Conservation (phyloP, 177 flowering plant species). For the Tripterygium wilfordii region DNA sequence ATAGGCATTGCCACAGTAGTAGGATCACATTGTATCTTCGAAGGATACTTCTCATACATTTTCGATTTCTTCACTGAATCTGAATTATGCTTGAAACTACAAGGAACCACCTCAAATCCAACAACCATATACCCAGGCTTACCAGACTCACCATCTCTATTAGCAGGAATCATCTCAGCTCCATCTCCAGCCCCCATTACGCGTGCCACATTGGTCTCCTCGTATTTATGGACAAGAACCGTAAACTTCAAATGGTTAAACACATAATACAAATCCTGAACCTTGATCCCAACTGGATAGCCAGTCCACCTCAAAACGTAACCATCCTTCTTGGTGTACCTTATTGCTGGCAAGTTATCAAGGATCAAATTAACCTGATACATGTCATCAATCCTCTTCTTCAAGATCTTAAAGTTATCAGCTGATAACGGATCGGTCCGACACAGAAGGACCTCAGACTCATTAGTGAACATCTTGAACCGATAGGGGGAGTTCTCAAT, state of each 20-base stretch:
- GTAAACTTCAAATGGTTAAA: constrained; percentile 74
- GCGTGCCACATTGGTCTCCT: constrained; percentile 59
- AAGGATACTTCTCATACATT: constrained; percentile 45
- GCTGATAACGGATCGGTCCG: constrained; percentile 34
- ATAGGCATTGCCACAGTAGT: constrained; percentile 49
- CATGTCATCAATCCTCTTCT: constrained; percentile 69
- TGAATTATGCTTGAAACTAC: constrained; percentile 44
- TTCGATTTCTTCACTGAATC: constrained; percentile 45
- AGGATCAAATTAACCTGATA: constrained; percentile 82
- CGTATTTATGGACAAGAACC: constrained; percentile 68
- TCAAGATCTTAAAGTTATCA: constrained; percentile 46
- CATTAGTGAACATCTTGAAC: constrained; percentile 54
- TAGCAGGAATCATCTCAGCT: constrained; percentile 46
- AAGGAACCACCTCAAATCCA: constrained; percentile 74
- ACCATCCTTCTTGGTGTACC: constrained; percentile 59
- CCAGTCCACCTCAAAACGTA: constrained; percentile 66
- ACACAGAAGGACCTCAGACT: constrained; percentile 54
- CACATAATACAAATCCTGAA: constrained; percentile 54
- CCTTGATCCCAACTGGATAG: constrained; percentile 67
- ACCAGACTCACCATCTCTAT: constrained; percentile 29
- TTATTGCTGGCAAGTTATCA: constrained; percentile 66
- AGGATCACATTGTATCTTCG: constrained; percentile 49
- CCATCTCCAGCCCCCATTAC: constrained; percentile 83
- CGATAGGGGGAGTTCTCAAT: constrained; percentile 71
- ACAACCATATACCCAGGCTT: constrained; percentile 77